Conservation (phyloP, 176 grass and related monocot species). For the sorghum (Sorghum bicolor) region Sorghum_bicolor_NCBIv3 NC_012876.2:898001-898500, state of each 20-base stretch:
- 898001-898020: background rate
- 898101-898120: conserved; percentile 10
- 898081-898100: background rate
- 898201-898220: background rate
- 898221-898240: background rate
- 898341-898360: too few species aligned
- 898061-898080: background rate
- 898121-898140: conserved; percentile 10
- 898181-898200: conserved; percentile 21
- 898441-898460: background rate
- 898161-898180: background rate
- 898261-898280: too few species aligned
- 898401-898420: too few species aligned
- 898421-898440: background rate
- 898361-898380: too few species aligned
- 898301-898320: background rate
- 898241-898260: background rate
- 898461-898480: background rate
- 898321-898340: background rate
- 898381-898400: too few species aligned
- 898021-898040: background rate
- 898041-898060: background rate
- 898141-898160: accelerated
- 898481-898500: background rate
- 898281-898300: background rate